Evolutionary conservation across 768 basidiomycete species (phyloP).

Genomic region (Coprinopsis sp.): DNA sequence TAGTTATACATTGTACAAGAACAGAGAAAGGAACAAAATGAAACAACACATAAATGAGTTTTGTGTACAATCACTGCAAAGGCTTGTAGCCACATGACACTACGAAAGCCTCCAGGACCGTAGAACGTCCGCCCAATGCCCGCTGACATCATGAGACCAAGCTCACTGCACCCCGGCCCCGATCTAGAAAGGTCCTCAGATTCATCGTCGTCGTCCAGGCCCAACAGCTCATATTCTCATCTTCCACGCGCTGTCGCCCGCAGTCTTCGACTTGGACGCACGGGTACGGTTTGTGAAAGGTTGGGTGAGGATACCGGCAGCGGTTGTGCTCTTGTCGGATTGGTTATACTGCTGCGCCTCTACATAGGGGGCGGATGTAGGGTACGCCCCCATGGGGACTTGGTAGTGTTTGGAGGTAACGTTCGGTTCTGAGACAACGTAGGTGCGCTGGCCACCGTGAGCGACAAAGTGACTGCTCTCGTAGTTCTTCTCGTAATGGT

Average conservation of each 20-base stretch:
- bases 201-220: background rate
- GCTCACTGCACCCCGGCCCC: too few relatives aligned
- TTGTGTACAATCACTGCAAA: too few relatives aligned
- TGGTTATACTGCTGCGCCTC: slow-evolving; percentile 33
- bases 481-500: slow-evolving; percentile 58
- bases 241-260: slow-evolving; percentile 45
- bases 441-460: slow-evolving; percentile 49
- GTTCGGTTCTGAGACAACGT: slow-evolving; percentile 74
- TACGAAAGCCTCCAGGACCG: too few relatives aligned
- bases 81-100: too few relatives aligned
- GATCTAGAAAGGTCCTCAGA: too few relatives aligned
- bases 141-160: background rate
- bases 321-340: slow-evolving; percentile 38
- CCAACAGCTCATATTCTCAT: slow-evolving; percentile 34
- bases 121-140: background rate
- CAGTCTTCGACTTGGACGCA: slow-evolving; percentile 42
- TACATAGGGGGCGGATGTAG: slow-evolving; percentile 42
- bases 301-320: slow-evolving; percentile 35
- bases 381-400: slow-evolving; percentile 71
- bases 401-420: slow-evolving; percentile 54
- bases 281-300: slow-evolving; percentile 38
- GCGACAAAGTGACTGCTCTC: slow-evolving; percentile 40
- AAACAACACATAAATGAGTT: too few relatives aligned
- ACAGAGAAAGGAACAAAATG: too few relatives aligned
- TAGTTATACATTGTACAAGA: too few relatives aligned